A percentile compares a stretch with the other conserved stretches of the same genome.
Evolutionary conservation across 1,284 basidiomycete species (phyloP).

Genomic region (Schizophyllum amplum): DNA sequence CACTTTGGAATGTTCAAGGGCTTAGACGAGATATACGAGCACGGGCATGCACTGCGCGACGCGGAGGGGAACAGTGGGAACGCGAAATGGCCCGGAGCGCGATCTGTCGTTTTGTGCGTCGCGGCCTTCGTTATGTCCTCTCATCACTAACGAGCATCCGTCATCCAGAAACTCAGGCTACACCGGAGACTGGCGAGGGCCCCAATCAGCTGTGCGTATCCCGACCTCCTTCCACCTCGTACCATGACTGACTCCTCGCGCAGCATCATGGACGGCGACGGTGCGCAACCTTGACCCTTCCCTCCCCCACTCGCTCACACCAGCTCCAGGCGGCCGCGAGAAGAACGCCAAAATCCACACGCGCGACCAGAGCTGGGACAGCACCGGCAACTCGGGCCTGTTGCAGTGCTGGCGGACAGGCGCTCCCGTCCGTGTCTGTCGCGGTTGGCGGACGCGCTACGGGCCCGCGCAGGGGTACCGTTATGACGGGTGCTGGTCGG

Average conservation of each 20-base stretch:
- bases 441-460: not conserved
- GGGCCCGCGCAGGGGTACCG: not conserved
- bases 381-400: not conserved
- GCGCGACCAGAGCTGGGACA: not conserved
- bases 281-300: too few species aligned
- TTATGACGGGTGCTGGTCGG: not conserved
- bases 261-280: not conserved
- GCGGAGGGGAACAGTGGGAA: too few species aligned
- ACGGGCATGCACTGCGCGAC: too few species aligned
- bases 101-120: too few species aligned
- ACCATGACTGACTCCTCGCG: not conserved
- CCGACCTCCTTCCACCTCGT: not conserved
- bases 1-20: too few species aligned
- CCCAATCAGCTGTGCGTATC: not conserved
- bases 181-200: not conserved
- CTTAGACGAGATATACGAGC: too few species aligned
- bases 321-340: not conserved
- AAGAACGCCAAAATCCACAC: not conserved
- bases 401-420: not conserved
- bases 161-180: not conserved
- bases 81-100: too few species aligned
- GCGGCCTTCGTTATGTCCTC: too few species aligned
- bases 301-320: not conserved
- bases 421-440: not conserved
- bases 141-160: too few species aligned